These are phyloP conservation scores for Sporothrix variecibatus DNA, from an alignment of 2,329 filamentous ascomycete genomes.

Conservation along the genomic window DNA sequence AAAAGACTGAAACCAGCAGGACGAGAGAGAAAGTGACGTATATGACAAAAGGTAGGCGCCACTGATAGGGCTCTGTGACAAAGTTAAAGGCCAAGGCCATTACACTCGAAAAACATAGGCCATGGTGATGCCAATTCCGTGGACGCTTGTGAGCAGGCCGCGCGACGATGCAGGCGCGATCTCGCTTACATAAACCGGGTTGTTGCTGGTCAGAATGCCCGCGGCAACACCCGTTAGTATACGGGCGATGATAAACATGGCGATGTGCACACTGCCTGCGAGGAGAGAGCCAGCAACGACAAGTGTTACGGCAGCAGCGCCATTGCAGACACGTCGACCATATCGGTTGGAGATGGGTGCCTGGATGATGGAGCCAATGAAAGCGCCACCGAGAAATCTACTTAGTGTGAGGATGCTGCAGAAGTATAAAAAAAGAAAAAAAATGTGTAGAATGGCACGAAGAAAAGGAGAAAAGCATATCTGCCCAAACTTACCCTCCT, in stretches of 20 bases:
- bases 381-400: not conserved
- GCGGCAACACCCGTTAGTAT: not conserved
- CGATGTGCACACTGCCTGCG: not conserved
- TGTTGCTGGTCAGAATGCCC: not conserved
- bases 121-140: not conserved
- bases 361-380: not conserved
- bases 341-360: not conserved
- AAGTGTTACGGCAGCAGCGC: not conserved
- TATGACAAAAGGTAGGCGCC: constrained; percentile 1
- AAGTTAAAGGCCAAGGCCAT: constrained; percentile 7
- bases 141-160: not conserved
- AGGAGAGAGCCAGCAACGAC: not conserved
- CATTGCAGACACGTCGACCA: not conserved
- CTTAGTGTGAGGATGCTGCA: not conserved
- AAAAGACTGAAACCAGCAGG: not conserved
- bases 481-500: not conserved
- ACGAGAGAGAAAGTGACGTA: not conserved
- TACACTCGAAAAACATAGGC: not conserved
- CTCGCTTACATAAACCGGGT: not conserved
- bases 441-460: too few relatives aligned
- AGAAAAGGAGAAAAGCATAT: too few relatives aligned
- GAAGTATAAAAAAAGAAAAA: not conserved
- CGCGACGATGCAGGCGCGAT: constrained; percentile 8
- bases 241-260: not conserved
- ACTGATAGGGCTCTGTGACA: not conserved